Percentiles rank a stretch among this genome's conserved stretches.
phyloP scores from a whole-genome alignment of 192 early-diverging fungal species.

The Backusella sp. region DNA sequence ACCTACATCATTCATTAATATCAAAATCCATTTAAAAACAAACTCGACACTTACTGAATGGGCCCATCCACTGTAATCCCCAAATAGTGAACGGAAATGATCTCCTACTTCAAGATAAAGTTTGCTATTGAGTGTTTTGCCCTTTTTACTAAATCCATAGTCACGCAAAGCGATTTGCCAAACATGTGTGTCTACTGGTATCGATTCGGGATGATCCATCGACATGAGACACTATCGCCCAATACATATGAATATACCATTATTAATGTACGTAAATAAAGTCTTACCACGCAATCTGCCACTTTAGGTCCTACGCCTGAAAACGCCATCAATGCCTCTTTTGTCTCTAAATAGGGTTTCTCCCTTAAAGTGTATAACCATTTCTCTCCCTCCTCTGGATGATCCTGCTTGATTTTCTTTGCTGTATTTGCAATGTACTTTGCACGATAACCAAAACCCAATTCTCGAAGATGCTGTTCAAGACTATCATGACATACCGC shows the following conservation, averaged over 20 bases:
- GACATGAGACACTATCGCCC: slow-evolving; percentile 71
- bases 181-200: slow-evolving; percentile 95
- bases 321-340: slow-evolving; percentile 64
- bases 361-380: slow-evolving; percentile 69
- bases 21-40: not conserved
- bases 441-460: slow-evolving; percentile 96
- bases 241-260: not conserved
- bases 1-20: slow-evolving; percentile 20
- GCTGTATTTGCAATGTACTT: slow-evolving; percentile 85
- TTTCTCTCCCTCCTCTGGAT: slow-evolving; percentile 43
- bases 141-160: slow-evolving; percentile 58
- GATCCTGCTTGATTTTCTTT: slow-evolving; percentile 32
- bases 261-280: not conserved
- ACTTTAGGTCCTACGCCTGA: slow-evolving; percentile 93
- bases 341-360: slow-evolving; percentile 53
- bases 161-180: slow-evolving; percentile 90
- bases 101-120: slow-evolving; percentile 69
- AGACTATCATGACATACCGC: slow-evolving; percentile 53
- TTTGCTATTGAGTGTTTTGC: slow-evolving; percentile 59
- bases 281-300: slow-evolving; percentile 86
- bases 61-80: slow-evolving; percentile 79
- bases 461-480: slow-evolving; percentile 60
- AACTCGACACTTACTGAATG: slow-evolving; percentile 51
- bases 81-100: slow-evolving; percentile 76
- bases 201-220: slow-evolving; percentile 76